phyloP scores from a whole-genome alignment of 306 rosid species.

The Begonia masoniana region DNA sequence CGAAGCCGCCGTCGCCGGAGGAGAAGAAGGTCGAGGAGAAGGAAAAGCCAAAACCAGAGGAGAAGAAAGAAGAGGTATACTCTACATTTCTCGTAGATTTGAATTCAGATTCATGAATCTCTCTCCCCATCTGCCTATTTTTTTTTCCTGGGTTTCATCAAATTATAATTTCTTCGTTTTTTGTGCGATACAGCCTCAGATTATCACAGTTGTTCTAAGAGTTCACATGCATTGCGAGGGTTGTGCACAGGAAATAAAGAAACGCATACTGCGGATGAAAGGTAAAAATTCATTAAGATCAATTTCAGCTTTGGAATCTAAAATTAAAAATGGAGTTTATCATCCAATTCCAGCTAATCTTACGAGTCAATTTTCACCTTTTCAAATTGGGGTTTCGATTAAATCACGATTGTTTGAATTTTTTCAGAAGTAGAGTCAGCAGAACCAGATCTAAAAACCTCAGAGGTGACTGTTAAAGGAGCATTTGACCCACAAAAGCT shows the following conservation, averaged over 20 bases:
- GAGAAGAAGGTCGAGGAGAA: conserved; percentile 44
- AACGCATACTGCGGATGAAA: conserved; percentile 67
- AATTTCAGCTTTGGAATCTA: no score
- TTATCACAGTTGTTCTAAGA: conserved; percentile 34
- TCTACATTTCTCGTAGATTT: background rate
- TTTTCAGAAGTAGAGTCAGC: conserved; percentile 69
- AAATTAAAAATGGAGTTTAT: no score
- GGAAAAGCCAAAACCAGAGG: conserved; percentile 61
- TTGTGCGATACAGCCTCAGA: conserved; percentile 27
- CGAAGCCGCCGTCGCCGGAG: conserved; percentile 47
- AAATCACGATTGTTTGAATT: no score
- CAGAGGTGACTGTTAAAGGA: conserved; percentile 73
- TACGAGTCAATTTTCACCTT: background rate
- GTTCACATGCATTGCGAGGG: conserved; percentile 98
- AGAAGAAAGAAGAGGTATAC: conserved; percentile 70
- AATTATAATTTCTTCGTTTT: background rate
- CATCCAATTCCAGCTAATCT: no score
- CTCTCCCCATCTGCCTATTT: no score
- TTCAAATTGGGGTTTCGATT: background rate
- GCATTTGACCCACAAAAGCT: conserved; percentile 45
- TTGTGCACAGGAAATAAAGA: conserved; percentile 77
- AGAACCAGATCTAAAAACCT: conserved; percentile 69
- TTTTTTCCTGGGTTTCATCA: background rate
- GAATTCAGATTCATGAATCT: background rate
- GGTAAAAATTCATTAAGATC: conserved; percentile 17